Conservation (phyloP, 164 flowering plant genomes). For the Malania oleifera region DNA sequence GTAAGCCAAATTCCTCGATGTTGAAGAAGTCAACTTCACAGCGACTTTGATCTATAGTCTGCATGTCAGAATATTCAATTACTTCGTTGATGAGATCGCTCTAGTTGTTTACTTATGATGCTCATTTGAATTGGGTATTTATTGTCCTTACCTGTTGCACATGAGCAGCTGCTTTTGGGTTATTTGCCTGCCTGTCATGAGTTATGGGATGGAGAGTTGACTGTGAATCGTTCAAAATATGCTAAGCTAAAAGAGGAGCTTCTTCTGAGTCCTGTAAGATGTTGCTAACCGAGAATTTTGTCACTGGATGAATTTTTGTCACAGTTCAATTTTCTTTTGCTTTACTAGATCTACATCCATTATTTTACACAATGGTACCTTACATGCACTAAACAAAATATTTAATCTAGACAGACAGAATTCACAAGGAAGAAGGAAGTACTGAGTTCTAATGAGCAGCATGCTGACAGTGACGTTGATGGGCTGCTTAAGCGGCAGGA, state of each 20-base stretch:
- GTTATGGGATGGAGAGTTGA: conserved; percentile 43
- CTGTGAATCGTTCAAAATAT: conserved; percentile 44
- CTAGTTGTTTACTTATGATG: background rate
- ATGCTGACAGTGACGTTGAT: conserved; percentile 14
- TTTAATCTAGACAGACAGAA: conserved; percentile 51
- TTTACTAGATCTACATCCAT: background rate
- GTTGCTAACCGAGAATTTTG: background rate
- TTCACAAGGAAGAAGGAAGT: conserved; percentile 24
- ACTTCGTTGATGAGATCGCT: background rate
- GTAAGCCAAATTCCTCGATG: no score
- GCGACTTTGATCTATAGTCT: no score
- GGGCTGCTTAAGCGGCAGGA: conserved; percentile 42
- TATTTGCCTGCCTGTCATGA: conserved; percentile 52
- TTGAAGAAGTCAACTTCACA: no score
- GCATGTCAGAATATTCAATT: background rate
- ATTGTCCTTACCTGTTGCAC: background rate
- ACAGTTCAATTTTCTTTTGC: background rate
- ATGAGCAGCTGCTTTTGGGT: conserved; percentile 50
- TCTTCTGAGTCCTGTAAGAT: conserved; percentile 55
- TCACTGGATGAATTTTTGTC: background rate
- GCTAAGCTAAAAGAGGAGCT: conserved; percentile 53
- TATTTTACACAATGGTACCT: background rate
- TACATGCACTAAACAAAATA: conserved; percentile 15
- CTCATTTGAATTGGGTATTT: background rate
- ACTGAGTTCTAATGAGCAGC: conserved; percentile 11